Evolutionary conservation across 139 green algal species (phyloP), one percentile per base, ranked within the genome.

Genomic region (Chlamydomonas schloesseri): DNA sequence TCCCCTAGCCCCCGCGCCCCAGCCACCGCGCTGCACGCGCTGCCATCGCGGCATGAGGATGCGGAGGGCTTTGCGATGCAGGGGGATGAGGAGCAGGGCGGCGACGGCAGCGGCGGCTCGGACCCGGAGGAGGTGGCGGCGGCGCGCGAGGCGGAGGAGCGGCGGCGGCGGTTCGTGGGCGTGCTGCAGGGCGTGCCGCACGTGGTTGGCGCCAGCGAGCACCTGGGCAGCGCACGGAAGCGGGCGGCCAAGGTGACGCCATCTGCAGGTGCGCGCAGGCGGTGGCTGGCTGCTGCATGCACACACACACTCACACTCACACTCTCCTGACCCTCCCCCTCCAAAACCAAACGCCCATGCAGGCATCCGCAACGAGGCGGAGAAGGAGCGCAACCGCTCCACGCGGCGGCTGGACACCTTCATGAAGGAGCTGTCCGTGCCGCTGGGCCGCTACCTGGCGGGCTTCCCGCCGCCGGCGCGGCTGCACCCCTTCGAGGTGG

Each of bases 401-500:
- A 94, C 94, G 3, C 79, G 93, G 29, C 91, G 93, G 74, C 90
- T 98, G 90, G 95, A 97, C 83, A 91, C 89, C 2, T 74, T 97
- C 23, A 96, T 95, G 84, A 96, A 98, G 88, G 79, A 94, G 88
- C 81, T 96, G n/a, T 89, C 86, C 1, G 90, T 92, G 34, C 95
- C 94, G 31, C 82, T 97, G 72, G 83, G 57, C 6, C 68, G 31
- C 8, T 98, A 95, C 87, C 53, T 97, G 17, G 90, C 88, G 24
- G 89, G 83, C 28, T 99, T 99, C 88, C 96, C 96, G 0, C 13
- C 71, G 0, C 72, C 84, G 0, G 50, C 82, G 0, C 81, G 84
- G 24, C 93, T 99, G 57, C 97, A 99, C 85, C 95, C 96, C 31
- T 99, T 99, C 91, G 97, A 99, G 68, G 67, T 72, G n/a, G 2